Conservation (phyloP, 2,329 filamentous ascomycete genomes). For the Fusarium sp. region DNA sequence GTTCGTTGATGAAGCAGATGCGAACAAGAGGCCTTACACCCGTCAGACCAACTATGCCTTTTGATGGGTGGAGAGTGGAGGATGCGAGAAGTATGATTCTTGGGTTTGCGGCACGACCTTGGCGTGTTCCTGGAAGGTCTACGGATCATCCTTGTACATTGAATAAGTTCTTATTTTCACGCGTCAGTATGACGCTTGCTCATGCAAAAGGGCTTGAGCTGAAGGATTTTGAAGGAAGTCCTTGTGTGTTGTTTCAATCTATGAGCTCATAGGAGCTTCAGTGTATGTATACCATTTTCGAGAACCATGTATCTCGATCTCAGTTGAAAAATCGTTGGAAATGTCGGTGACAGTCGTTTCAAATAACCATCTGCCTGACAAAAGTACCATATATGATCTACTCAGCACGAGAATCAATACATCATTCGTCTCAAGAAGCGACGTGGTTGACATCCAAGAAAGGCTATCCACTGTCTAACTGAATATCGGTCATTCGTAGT, state of each 20-base stretch:
- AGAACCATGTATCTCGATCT: neutral
- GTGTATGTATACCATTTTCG: fast-evolving
- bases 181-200: slow-evolving; percentile 6
- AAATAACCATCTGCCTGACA: too few relatives aligned
- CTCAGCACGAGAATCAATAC: neutral
- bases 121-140: slow-evolving; percentile 25
- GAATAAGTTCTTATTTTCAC: slow-evolving; percentile 4
- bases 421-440: neutral
- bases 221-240: slow-evolving; percentile 11
- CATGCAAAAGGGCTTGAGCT: slow-evolving; percentile 6
- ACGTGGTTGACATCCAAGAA: neutral
- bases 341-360: too few relatives aligned
- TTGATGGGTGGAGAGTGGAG: slow-evolving; percentile 29
- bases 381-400: too few relatives aligned
- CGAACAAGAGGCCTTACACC: neutral
- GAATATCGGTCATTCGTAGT: too few relatives aligned
- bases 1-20: slow-evolving; percentile 24
- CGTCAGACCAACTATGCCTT: neutral
- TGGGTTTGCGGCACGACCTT: slow-evolving; percentile 5
- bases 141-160: slow-evolving; percentile 25
- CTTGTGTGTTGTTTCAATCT: neutral
- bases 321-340: too few relatives aligned
- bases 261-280: neutral
- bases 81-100: slow-evolving; percentile 20
- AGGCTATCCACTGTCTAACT: neutral